Evolutionary conservation across 2,329 filamentous ascomycete genomes (phyloP).

Genomic region (Neofusicoccum umdonicola): DNA sequence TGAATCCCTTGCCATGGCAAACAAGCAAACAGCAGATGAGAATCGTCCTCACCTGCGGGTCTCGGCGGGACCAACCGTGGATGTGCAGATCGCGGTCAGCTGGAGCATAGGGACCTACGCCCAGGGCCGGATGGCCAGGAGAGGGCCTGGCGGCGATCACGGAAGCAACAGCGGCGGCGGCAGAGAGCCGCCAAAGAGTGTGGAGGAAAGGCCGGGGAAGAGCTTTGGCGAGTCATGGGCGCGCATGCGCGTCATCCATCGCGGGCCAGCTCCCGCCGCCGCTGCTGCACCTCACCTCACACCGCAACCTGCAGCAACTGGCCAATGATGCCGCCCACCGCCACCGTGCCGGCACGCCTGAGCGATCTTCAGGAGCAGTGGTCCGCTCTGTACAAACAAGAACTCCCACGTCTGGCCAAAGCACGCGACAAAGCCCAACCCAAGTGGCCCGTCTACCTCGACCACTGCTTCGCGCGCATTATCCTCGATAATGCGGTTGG

Average conservation of each 20-base stretch:
- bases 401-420: slow-evolving; percentile 29
- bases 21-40: no score
- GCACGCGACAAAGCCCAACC: slow-evolving; percentile 32
- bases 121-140: not conserved
- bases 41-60: no score
- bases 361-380: slow-evolving; percentile 20
- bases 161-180: not conserved
- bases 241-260: not conserved
- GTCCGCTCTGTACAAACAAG: slow-evolving; percentile 28
- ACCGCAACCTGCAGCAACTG: not conserved
- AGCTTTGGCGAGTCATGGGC: not conserved
- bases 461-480: slow-evolving; percentile 48
- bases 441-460: slow-evolving; percentile 43
- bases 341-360: not conserved
- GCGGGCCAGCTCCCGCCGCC: not conserved
- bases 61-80: no score
- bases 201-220: not conserved
- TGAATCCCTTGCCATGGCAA: no score
- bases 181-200: not conserved
- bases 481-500: slow-evolving; percentile 45
- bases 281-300: not conserved
- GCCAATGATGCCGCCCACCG: not conserved
- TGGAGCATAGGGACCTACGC: no score
- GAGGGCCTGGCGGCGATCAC: not conserved
- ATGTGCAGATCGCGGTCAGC: no score